These are phyloP conservation scores for Wickerhamiella parazyma DNA, from an alignment of 805 yeast species.

Conservation along the genomic window DNA sequence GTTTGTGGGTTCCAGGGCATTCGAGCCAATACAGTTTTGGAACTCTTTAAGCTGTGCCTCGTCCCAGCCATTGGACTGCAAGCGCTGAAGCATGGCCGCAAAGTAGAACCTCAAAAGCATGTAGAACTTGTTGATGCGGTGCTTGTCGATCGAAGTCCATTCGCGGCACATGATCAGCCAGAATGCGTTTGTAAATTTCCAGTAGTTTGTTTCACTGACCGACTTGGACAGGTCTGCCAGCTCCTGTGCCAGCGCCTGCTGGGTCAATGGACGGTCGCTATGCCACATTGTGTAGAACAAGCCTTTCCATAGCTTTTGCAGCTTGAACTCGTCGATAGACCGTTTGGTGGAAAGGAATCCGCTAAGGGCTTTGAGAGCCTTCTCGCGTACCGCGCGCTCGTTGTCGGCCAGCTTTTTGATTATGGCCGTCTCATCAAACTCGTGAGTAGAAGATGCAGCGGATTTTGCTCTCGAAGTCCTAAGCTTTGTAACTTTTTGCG, in stretches of 20 bases:
- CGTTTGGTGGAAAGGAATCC: conserved; percentile 38
- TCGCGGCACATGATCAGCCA: conserved; percentile 69
- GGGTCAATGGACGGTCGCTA: conserved; percentile 85
- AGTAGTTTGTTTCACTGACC: conserved; percentile 30
- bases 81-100: conserved; percentile 46
- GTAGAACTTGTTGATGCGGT: conserved; percentile 77
- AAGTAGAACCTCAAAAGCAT: conserved; percentile 66
- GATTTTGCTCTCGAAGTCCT: neutral
- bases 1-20: conserved; percentile 36
- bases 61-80: conserved; percentile 44
- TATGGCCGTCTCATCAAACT: conserved; percentile 6
- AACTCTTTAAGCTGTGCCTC: conserved; percentile 33
- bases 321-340: conserved; percentile 36
- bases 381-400: conserved; percentile 50
- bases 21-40: conserved; percentile 28
- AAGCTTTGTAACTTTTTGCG: neutral
- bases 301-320: conserved; percentile 92
- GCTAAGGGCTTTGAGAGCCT: conserved; percentile 52
- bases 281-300: conserved; percentile 92
- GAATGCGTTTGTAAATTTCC: conserved; percentile 52
- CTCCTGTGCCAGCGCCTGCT: conserved; percentile 65
- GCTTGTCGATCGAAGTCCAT: conserved; percentile 73
- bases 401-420: conserved; percentile 17
- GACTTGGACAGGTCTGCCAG: conserved; percentile 40
- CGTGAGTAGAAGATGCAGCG: neutral